Base-by-base conservation (phyloP, 140 eudicot species). In the Stevia rebaudiana region DNA sequence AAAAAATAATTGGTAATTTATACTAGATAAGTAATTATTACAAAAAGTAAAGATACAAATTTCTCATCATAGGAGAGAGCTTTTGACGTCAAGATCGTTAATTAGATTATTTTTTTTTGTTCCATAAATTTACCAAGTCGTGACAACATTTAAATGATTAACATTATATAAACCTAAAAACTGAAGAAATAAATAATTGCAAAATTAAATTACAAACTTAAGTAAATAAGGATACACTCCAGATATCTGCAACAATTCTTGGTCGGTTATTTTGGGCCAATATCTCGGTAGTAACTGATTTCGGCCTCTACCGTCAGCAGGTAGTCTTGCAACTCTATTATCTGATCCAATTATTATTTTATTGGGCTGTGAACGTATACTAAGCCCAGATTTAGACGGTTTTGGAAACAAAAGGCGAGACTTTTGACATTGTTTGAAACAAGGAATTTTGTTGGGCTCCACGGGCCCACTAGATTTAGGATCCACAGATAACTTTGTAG, bases 251-350 rank as follows among this genome's bases (percentile, higher is more conserved):
- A 87, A 79, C 71, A 92, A 51, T 68, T 92, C 98, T 74, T 92
- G 87, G 58, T 92, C 98, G 17, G 98, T 92, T 47, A 92, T 92
- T 76, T 84, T 79, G 0, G 98, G 98, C 98, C 98, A 88, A 63
- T 92, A 92, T 37, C 98, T 89, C 9, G 98, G 95, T 77, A 92
- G 96, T 70, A 92, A 74, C 71, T 92, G 98, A 71, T 68, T 79
- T 17, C 87, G 81, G 40, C 95, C 85, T 55, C 89, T 81, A 53
- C 96, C 98, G 69, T 92, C 96, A 79, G 75, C 89, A 40, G 98
- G 98, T 46, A 96, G 96, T 73, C 98, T 85, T 5, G 95, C 87
- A 75, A 88, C 79, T 48, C 95, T 86, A 7, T 75, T 66, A 16
- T 81, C 83, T 21, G 86, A 67, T 59, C 41, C 73, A 28, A 39